Base-by-base conservation (phyloP, 306 rosid species). In the Hippophae rhamnoides region DNA sequence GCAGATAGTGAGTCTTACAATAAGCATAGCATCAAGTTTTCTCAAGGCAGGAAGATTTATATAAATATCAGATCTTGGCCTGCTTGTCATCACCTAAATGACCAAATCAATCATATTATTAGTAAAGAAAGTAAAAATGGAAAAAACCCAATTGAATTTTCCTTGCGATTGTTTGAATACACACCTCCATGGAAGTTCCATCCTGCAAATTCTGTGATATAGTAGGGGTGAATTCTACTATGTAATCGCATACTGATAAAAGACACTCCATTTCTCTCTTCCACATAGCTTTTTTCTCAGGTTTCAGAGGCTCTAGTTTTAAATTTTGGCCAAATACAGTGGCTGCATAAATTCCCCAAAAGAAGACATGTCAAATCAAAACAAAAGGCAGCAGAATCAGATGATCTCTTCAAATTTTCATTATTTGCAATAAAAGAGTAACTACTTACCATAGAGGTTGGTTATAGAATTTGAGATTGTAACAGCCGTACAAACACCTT, bases 231-330 rank as follows among this genome's bases (percentile, higher is more conserved):
- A 93, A 80, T 55, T 88, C 99, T 56, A 93, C 90, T 12, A 93
- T 88, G 85, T 80, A 76, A 65, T 88, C 99, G 72, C 99, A 93
- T 18, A 93, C 90, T 0, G 97, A 93, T 62, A 93, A 57, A 53
- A 93, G 89, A 54, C 99, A 93, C 52, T 65, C 71, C 97, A 84
- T 88, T 78, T 93, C 99, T 72, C 97, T 86, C 74, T 76, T 93
- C 99, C 99, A 93, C 89, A 88, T 72, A 14, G 86, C 90, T 69
- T 86, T 93, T 79, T 93, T 93, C 81, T 88, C 95, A n/a, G 81
- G 72, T 45, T 85, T 81, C 66, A 88, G 59, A 14, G 99, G 97
- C 78, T 82, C 94, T 68, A 93, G 56, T 78, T 86, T 88, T 58
- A 86, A 74, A 70, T 80, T 89, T 51, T 86, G 97, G 27, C 97